These are phyloP conservation scores for Phylloporus arenicola DNA, from an alignment of 768 basidiomycete genomes.

Conservation along the genomic window DNA sequence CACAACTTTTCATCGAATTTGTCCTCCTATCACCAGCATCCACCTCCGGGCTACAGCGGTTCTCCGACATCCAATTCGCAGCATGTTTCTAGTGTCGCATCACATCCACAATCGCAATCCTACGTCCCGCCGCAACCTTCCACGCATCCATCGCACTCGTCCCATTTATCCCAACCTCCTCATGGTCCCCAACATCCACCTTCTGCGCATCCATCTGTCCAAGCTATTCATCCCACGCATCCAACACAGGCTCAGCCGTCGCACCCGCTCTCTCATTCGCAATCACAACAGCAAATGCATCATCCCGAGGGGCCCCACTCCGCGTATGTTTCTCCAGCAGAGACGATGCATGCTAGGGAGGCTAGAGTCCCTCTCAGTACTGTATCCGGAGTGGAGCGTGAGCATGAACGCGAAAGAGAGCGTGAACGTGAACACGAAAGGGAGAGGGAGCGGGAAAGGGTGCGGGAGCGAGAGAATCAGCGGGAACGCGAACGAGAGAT, in stretches of 20 bases:
- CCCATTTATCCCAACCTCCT: conserved; percentile 12
- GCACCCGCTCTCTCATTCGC: conserved; percentile 25
- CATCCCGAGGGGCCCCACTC: conserved; percentile 21
- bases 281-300: conserved; percentile 24
- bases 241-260: conserved; percentile 17
- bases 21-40: conserved; percentile 14
- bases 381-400: conserved; percentile 17
- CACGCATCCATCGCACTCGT: conserved; percentile 9
- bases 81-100: conserved; percentile 6
- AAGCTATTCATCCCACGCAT: conserved; percentile 11
- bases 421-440: conserved; percentile 16
- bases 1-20: conserved; percentile 15
- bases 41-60: conserved; percentile 8
- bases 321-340: conserved; percentile 25
- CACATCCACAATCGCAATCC: conserved; percentile 27
- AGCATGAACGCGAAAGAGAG: conserved; percentile 20
- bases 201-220: conserved; percentile 13
- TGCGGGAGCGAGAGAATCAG: conserved; percentile 14
- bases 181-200: conserved; percentile 14
- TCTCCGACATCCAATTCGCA: conserved; percentile 18
- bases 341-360: conserved; percentile 26
- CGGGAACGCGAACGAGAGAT: conserved; percentile 20
- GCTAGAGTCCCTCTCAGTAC: conserved; percentile 8
- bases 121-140: conserved; percentile 11
- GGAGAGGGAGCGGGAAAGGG: conserved; percentile 20